These are phyloP conservation scores for Fibroporia radiculosa DNA, from an alignment of 768 basidiomycete species.

Conservation along the genomic window DNA sequence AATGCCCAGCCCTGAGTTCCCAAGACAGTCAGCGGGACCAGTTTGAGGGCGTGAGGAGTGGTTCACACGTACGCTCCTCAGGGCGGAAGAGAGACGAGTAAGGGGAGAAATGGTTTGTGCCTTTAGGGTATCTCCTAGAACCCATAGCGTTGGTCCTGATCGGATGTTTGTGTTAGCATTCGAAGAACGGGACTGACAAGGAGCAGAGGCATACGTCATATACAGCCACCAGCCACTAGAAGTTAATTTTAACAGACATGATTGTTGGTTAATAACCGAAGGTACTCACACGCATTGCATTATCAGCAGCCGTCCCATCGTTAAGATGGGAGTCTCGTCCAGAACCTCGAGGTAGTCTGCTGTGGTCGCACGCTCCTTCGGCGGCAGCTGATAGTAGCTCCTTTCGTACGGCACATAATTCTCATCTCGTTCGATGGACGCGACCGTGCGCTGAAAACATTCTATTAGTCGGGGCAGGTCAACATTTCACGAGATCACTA, in stretches of 20 bases:
- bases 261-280: too few species aligned
- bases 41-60: too few species aligned
- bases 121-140: constrained; percentile 20
- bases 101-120: constrained; percentile 25
- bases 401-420: constrained; percentile 24
- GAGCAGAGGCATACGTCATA: constrained; percentile 10
- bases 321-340: constrained; percentile 24
- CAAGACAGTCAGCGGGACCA: background rate
- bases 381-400: constrained; percentile 19
- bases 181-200: background rate
- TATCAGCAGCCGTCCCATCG: constrained; percentile 18
- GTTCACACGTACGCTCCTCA: constrained; percentile 13
- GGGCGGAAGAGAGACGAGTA: constrained; percentile 19
- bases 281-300: constrained; percentile 22
- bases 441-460: constrained; percentile 19
- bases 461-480: background rate
- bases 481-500: constrained; percentile 4
- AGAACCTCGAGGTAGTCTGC: constrained; percentile 24
- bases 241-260: too few species aligned
- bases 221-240: constrained; percentile 22
- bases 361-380: constrained; percentile 13
- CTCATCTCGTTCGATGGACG: constrained; percentile 24
- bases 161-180: background rate
- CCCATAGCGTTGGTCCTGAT: constrained; percentile 21
- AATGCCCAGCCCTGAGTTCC: constrained; percentile 16